Base-by-base conservation (phyloP, 306 rosid species). In the Crotalaria pallida region DNA sequence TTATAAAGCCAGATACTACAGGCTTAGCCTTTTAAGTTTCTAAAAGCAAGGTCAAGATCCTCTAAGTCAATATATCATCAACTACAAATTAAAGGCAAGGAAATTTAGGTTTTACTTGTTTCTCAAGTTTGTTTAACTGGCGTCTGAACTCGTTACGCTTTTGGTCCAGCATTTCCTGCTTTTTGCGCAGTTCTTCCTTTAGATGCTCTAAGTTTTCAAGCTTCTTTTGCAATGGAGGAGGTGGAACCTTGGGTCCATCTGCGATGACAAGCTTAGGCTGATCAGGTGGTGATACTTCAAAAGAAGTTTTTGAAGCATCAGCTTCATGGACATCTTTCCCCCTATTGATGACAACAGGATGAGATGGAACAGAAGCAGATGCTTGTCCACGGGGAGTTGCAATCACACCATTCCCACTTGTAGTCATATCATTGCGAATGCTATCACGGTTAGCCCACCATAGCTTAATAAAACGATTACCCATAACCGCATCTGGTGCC, bases 371-470 rank as follows among this genome's bases (percentile, higher is more conserved):
- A 69, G 84, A 84, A 80, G 69, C 80, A 74, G 88, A 75, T 65
- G 77, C 60, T 55, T 61, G 72, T 69, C 91, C 92, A 50, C 49
- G 86, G 57, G 85, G 84, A 69, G 82, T 84, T 57, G 65, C 89
- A 75, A 70, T 78, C 48, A 69, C 81, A 73, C 83, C 83, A 69
- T 77, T 83, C 73, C 83, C 65, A 57, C 79, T 72, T 72, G 79
- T 74, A 69, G 67, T 38, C 59, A 76, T 77, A 79, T 88, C 92
- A 79, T 83, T 92, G n/a, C 76, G 92, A 86, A 95, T 76, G 60
- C 85, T 89, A 83, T 95, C 99, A 62, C 99, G 97, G 80, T 95
- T 95, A 63, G 99, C 99, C 99, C 99, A 95, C 91, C 88, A 95
- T 56, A 95, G 84, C 86, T 83, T 91, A 83, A 95, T 89, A 80